Conservation (phyloP, 805 yeast species). For the Cyberlindnera mrakii region DNA sequence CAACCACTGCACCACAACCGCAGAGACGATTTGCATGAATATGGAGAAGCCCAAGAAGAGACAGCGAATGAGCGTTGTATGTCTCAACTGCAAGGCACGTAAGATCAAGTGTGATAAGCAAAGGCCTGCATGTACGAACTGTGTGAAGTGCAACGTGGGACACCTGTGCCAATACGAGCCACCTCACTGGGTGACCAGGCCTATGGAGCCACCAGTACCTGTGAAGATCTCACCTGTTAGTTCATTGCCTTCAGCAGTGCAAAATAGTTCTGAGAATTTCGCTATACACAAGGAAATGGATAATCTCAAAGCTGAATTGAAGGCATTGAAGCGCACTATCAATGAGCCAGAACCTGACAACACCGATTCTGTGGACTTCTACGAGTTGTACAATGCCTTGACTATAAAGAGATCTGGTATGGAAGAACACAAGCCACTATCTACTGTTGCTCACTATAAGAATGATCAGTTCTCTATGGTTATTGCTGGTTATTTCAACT, state of each 20-base stretch:
- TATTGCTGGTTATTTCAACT: constrained; percentile 17
- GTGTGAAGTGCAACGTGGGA: constrained; percentile 26
- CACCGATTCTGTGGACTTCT: constrained; percentile 17
- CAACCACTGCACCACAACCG: too few relatives aligned
- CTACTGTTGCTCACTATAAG: constrained; percentile 12
- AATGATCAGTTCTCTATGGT: constrained; percentile 20
- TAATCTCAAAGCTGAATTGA: constrained; percentile 5
- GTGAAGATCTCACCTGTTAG: neutral
- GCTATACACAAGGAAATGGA: constrained; percentile 9
- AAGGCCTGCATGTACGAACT: constrained; percentile 30
- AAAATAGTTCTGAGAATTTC: too few relatives aligned
- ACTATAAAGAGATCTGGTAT: constrained; percentile 21
- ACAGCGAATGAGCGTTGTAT: constrained; percentile 33
- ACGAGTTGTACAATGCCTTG: constrained; percentile 14
- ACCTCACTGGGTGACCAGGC: constrained; percentile 22
- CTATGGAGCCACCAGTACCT: neutral
- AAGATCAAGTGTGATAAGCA: constrained; percentile 38
- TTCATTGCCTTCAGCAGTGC: too few relatives aligned
- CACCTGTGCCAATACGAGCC: constrained; percentile 23
- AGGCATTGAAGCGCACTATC: constrained; percentile 3
- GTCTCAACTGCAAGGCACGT: constrained; percentile 31
- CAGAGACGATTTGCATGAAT: neutral
- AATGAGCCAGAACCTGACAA: constrained; percentile 1
- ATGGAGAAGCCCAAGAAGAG: constrained; percentile 21
- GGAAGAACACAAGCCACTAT: constrained; percentile 23